Base-by-base conservation (phyloP, 2,329 filamentous ascomycete genomes). In the Paracoccidioides brasiliensis region DNA sequence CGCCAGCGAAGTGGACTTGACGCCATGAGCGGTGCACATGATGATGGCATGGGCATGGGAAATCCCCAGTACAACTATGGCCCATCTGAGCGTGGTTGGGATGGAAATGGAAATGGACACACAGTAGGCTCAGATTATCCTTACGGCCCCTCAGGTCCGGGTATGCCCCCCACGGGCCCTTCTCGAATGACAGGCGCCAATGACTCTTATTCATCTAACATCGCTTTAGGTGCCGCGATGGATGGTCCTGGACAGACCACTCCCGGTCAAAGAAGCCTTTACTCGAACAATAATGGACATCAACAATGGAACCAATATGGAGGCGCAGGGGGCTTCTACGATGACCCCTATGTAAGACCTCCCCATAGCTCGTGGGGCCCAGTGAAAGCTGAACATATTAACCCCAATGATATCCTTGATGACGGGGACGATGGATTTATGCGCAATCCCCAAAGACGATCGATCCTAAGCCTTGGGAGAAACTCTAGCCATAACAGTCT, bases 341-440 rank as follows among this genome's bases (percentile, higher is more conserved):
- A 86, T 62, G 83, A 84, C 51, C 84, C 84, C 0, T 89, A 88
- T 66, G 14, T 6, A 51, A 79, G 80, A 55, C 78, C 79, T 61
- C 81, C 80, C 64, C 80, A 71, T 48, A 75, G 67, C 58, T 67
- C 64, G 9, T 70, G 77, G 70, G 77, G 78, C 57, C 71, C 77
- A 30, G 69, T 73, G 7, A 79, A 80, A 42, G 73, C 80, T 1
- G 79, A 69, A 52, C 66, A 69, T 52, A 78, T 93, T 57, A 84
- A 95, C 66, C 89, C 90, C 2, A 82, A 86, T 64, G 83, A 84
- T 12, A 90, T 95, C 60, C 80, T 80, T 28, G 90, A 95, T 67
- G 90, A 96, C 65, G 89, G 88, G 33, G 90, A 95, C 64, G 90
- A 95, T 67, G 89, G 86, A 1, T 78, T 93, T 53, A 77, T 83